phyloP scores from a whole-genome alignment of 2,329 filamentous ascomycete species.

The Tolypocladium tropicale region DNA sequence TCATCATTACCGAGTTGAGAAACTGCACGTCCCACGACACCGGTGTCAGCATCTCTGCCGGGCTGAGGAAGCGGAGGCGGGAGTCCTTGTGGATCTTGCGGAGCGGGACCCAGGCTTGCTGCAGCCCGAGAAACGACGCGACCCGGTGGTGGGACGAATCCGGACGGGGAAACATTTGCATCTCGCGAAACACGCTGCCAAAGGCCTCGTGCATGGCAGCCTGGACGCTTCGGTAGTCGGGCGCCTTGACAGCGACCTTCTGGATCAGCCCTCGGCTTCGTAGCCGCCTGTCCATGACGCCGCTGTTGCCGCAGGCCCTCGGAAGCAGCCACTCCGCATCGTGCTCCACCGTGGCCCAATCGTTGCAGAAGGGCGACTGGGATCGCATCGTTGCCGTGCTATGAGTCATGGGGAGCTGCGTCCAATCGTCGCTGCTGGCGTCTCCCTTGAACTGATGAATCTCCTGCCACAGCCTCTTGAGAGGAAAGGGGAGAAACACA shows the following conservation, averaged over 20 bases:
- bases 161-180: constrained; percentile 22
- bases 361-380: constrained; percentile 35
- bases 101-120: constrained; percentile 62
- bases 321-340: constrained; percentile 55
- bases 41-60: constrained; percentile 63
- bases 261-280: constrained; percentile 63
- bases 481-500: constrained; percentile 60
- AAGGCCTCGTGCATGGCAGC: constrained; percentile 54
- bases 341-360: constrained; percentile 33
- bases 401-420: constrained; percentile 38
- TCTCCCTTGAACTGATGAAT: constrained; percentile 35
- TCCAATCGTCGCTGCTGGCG: constrained; percentile 40
- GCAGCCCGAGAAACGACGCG: constrained; percentile 47
- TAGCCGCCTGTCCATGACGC: constrained; percentile 59
- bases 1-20: constrained; percentile 64
- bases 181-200: constrained; percentile 39
- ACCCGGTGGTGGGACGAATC: constrained; percentile 17
- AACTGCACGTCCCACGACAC: constrained; percentile 63
- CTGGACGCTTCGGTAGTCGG: constrained; percentile 59
- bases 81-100: constrained; percentile 68
- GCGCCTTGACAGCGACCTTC: constrained; percentile 48
- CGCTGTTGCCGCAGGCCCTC: constrained; percentile 54
- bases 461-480: constrained; percentile 45
- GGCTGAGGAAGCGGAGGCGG: constrained; percentile 58
- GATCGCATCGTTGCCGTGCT: constrained; percentile 34